Evolutionary conservation across 371 early-diverging fungal species (phyloP).

Genomic region (Mucor piriformis): DNA sequence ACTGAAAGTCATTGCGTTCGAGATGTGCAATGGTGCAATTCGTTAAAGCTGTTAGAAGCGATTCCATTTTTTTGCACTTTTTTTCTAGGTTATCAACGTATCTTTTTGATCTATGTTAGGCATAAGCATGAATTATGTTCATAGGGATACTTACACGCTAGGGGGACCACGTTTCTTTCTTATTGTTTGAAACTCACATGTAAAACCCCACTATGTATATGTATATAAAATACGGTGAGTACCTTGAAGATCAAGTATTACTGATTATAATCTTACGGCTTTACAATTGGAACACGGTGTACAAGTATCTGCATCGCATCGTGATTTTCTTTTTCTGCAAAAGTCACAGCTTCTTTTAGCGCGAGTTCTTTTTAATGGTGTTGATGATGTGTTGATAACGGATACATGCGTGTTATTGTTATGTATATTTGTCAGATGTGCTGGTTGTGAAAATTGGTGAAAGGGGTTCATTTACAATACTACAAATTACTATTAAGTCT

Average conservation of each 20-base stretch:
- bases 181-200: slow-evolving; percentile 47
- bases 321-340: slow-evolving; percentile 53
- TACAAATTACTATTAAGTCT: neutral
- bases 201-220: slow-evolving; percentile 46
- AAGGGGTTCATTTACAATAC: slow-evolving; percentile 2
- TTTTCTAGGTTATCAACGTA: slow-evolving; percentile 51
- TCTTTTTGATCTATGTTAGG: slow-evolving; percentile 12
- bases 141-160: slow-evolving; percentile 36
- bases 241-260: neutral
- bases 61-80: slow-evolving; percentile 52
- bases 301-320: slow-evolving; percentile 52
- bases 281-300: slow-evolving; percentile 54
- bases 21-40: slow-evolving; percentile 43
- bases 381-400: slow-evolving; percentile 11
- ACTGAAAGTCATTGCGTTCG: slow-evolving; percentile 36
- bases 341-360: slow-evolving; percentile 60
- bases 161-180: slow-evolving; percentile 57
- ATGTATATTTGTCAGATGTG: slow-evolving; percentile 26
- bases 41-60: slow-evolving; percentile 37
- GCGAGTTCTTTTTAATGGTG: slow-evolving; percentile 47
- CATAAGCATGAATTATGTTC: neutral
- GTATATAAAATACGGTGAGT: neutral
- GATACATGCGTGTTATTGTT: neutral
- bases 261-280: slow-evolving; percentile 35
- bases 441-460: slow-evolving; percentile 8